Conservation (phyloP, 768 basidiomycete species). For the Tylopilus vinaceipallidus region DNA sequence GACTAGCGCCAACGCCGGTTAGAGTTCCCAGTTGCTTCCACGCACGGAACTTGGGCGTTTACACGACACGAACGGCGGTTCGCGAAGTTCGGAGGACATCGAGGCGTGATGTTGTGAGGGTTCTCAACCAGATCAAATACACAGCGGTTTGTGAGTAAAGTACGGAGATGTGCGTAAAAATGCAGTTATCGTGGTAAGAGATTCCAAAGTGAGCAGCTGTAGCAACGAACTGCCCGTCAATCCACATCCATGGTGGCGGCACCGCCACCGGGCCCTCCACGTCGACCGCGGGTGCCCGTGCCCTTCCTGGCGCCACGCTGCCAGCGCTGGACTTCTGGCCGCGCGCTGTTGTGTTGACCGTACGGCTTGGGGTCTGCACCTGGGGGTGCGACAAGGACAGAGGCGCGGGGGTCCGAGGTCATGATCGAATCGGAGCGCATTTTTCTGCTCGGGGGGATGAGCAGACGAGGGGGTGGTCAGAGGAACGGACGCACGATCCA, state of each 20-base stretch:
- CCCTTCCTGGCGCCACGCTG: constrained; percentile 26
- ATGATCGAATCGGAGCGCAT: constrained; percentile 81
- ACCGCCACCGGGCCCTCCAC: constrained; percentile 16
- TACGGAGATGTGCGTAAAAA: constrained; percentile 25
- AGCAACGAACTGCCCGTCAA: constrained; percentile 8
- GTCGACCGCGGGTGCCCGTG: constrained; percentile 23
- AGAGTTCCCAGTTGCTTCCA: too few relatives aligned
- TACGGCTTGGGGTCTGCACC: constrained; percentile 59
- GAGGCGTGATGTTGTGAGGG: too few relatives aligned
- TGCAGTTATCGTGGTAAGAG: constrained; percentile 14
- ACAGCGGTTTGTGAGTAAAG: constrained; percentile 20
- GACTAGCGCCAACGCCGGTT: too few relatives aligned
- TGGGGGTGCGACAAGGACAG: constrained; percentile 66
- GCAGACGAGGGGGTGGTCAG: not conserved
- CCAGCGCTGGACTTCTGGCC: constrained; percentile 27
- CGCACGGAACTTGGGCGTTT: too few relatives aligned
- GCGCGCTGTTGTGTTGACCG: constrained; percentile 29
- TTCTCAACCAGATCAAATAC: constrained; percentile 18
- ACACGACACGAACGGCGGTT: too few relatives aligned
- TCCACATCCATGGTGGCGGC: constrained; percentile 30
- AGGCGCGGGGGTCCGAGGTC: constrained; percentile 56
- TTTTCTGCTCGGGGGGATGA: constrained; percentile 51
- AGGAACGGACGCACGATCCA: constrained; percentile 49
- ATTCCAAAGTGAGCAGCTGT: constrained; percentile 17
- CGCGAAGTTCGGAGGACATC: too few relatives aligned